Base-by-base conservation (phyloP, 2,329 filamentous ascomycete genomes). In the Xylariaceae sp. region DNA sequence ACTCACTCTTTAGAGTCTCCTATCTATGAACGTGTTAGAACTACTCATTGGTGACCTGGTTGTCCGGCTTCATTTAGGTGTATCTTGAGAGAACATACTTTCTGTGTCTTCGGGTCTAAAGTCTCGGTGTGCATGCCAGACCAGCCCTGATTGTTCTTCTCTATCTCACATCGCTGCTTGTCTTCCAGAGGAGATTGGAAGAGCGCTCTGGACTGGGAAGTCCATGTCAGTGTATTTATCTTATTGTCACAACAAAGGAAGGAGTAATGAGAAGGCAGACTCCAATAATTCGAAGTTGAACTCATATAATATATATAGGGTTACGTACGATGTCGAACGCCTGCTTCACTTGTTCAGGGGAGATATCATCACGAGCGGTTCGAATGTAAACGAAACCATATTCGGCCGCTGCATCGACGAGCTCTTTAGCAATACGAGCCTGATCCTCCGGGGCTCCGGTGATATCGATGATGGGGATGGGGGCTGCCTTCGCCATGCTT, bases 301-400 rank as follows among this genome's bases (percentile, higher is more conserved):
- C 7, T 32, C 19, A 19, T 19, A n/a, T 8, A 4, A 30, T 26
- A 29, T 5, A 34, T 26, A 35, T 19, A 46, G 34, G 6, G n/a
- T 34, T 6, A 64, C 72, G 63, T 75, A 94, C 91, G 67, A 95
- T 71, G 11, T 79, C 73, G 74, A 96, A 97, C 6, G 87, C 85
- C 44, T 76, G 74, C 7, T 88, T 78, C 41, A 96, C 83, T 51
- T 85, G 80, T 31, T 79, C 72, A 0, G 78, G 72, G 0, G 86
- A 75, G 47, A 96, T 89, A 57, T 87, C 83, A 9, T 78, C 76
- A 43, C 85, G 86, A 27, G 83, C 79, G 66, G 89, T 91, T 67
- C 84, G 86, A 65, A 97, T 84, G 69, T 94, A 97, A 58, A 96
- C 82, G 71, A 97, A 97, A 58, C 92, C 92, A 72, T 91, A 87